Conservation (phyloP, 768 basidiomycete species). For the Calocybe cyanea region DNA sequence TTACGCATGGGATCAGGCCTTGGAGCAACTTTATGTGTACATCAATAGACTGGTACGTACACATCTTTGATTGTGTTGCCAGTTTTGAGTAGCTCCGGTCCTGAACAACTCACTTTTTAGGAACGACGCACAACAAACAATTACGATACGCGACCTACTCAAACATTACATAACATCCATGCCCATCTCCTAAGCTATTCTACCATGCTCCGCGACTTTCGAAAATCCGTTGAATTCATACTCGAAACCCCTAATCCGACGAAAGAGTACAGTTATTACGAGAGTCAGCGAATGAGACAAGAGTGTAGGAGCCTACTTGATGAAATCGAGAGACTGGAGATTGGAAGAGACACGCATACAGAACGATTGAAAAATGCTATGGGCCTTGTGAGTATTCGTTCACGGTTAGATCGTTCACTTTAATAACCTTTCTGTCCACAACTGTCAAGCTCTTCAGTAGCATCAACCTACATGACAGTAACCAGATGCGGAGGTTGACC, state of each 20-base stretch:
- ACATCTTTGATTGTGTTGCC: neutral
- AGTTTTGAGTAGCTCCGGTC: neutral
- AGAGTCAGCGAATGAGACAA: slow-evolving; percentile 22
- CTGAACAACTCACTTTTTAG: slow-evolving; percentile 23
- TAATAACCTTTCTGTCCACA: neutral
- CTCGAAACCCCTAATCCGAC: slow-evolving; percentile 35
- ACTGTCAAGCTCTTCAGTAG: slow-evolving; percentile 45
- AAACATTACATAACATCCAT: slow-evolving; percentile 53
- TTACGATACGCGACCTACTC: slow-evolving; percentile 42
- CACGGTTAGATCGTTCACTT: neutral
- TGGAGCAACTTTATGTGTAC: slow-evolving; percentile 50
- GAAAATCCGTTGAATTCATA: slow-evolving; percentile 49
- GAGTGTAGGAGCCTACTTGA: slow-evolving; percentile 38
- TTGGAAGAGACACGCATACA: slow-evolving; percentile 30
- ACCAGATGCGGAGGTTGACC: slow-evolving; percentile 47
- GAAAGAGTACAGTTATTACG: neutral
- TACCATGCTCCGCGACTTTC: slow-evolving; percentile 51
- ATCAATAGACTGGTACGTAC: slow-evolving; percentile 43
- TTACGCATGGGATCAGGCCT: slow-evolving; percentile 59
- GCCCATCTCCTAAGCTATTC: slow-evolving; percentile 58
- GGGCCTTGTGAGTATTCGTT: slow-evolving; percentile 31
- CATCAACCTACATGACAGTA: slow-evolving; percentile 54
- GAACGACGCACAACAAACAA: slow-evolving; percentile 45
- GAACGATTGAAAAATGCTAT: slow-evolving; percentile 40
- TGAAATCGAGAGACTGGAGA: slow-evolving; percentile 42